A percentile compares a stretch with the other conserved stretches of the same genome.
Evolutionary conservation across 495 filamentous ascomycete genomes (phyloP).

Genomic region (Podospora fimiseda): DNA sequence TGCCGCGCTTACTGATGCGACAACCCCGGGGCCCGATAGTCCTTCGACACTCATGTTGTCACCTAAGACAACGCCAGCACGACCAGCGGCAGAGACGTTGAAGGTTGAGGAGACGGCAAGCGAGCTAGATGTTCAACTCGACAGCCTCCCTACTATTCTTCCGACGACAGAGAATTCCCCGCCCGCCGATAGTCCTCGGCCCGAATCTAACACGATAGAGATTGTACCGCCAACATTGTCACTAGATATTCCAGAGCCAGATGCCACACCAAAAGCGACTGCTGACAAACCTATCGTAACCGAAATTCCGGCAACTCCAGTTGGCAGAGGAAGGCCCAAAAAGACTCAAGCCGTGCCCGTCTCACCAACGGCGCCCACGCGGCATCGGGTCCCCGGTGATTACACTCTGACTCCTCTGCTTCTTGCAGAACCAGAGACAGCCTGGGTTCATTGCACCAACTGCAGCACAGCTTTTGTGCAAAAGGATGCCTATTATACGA

Average conservation of each 20-base stretch:
- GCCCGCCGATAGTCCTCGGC: conserved; percentile 2
- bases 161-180: conserved; percentile 8
- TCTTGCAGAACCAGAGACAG: conserved; percentile 64
- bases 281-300: too few species aligned
- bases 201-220: neutral
- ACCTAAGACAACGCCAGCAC: conserved; percentile 32
- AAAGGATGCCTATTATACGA: conserved; percentile 75
- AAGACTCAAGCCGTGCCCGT: neutral
- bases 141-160: conserved; percentile 9
- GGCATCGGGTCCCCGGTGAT: conserved; percentile 58
- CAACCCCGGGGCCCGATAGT: conserved; percentile 35
- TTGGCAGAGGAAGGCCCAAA: neutral
- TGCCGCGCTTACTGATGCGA: conserved; percentile 32
- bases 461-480: conserved; percentile 82
- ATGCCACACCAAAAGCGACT: neutral
- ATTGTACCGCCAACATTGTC: neutral
- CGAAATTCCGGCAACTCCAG: neutral
- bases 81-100: conserved; percentile 15
- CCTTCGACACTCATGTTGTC: conserved; percentile 31
- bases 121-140: conserved; percentile 3
- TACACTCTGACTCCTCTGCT: conserved; percentile 69
- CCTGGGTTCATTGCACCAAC: conserved; percentile 81
- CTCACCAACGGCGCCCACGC: conserved; percentile 12
- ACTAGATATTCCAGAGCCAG: neutral
- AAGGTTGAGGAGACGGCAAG: conserved; percentile 27